These are phyloP conservation scores for Bipolaris bicolor DNA, from an alignment of 2,329 filamentous ascomycete species.

Conservation along the genomic window DNA sequence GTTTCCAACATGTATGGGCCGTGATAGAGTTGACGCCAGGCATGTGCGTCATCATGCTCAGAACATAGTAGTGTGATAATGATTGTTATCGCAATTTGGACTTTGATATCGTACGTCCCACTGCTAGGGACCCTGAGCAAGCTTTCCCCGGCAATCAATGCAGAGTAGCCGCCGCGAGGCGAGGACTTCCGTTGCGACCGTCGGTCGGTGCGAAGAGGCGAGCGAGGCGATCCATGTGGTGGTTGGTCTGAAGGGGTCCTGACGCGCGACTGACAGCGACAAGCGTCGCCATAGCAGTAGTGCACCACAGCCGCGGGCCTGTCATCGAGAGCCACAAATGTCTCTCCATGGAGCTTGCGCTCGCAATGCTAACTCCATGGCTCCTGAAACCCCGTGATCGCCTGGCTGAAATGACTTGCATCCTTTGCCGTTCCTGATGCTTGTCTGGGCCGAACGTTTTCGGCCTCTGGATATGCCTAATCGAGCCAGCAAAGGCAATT, in stretches of 20 bases:
- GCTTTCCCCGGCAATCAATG: constrained; percentile 24
- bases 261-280: constrained; percentile 41
- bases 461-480: constrained; percentile 13
- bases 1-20: constrained; percentile 13
- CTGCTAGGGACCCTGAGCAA: constrained; percentile 19
- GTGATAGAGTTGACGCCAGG: constrained; percentile 19
- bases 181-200: constrained; percentile 22
- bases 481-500: constrained; percentile 14
- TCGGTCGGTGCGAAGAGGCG: constrained; percentile 22
- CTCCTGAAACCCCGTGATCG: constrained; percentile 18
- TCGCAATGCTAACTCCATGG: constrained; percentile 30
- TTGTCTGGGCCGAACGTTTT: background rate
- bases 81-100: constrained; percentile 17
- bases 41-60: constrained; percentile 17
- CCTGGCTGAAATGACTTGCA: background rate
- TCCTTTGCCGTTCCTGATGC: background rate
- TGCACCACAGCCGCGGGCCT: constrained; percentile 39
- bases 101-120: background rate
- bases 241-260: constrained; percentile 35
- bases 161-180: constrained; percentile 17
- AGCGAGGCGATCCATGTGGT: constrained; percentile 24
- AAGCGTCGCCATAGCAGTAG: constrained; percentile 29
- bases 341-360: background rate
- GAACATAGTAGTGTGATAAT: constrained; percentile 3
- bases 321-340: constrained; percentile 41